phyloP scores from a whole-genome alignment of 192 early-diverging fungal genomes.

The Backusella parvicylindrica region DNA sequence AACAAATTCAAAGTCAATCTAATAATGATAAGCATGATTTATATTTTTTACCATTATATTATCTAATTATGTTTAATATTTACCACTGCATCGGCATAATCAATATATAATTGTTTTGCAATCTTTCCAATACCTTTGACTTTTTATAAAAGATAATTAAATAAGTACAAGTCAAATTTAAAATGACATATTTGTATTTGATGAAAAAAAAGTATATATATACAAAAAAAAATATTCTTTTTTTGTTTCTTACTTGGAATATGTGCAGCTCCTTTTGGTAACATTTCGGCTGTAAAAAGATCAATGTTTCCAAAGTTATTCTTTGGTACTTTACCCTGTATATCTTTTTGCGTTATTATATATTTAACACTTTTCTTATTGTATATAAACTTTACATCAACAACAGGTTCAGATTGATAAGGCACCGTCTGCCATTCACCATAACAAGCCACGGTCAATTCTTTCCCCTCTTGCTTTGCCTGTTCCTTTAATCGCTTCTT shows the following conservation, averaged over 20 bases:
- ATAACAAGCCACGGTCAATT: constrained; percentile 52
- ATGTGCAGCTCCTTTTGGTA: constrained; percentile 77
- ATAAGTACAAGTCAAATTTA: background rate
- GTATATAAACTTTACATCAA: constrained; percentile 44
- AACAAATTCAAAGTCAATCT: constrained; percentile 74
- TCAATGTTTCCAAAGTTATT: constrained; percentile 85
- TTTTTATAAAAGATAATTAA: background rate
- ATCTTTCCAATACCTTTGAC: constrained; percentile 57
- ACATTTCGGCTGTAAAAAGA: constrained; percentile 79
- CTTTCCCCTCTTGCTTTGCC: constrained; percentile 25
- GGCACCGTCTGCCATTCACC: constrained; percentile 88
- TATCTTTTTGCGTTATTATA: background rate
- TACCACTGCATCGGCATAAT: constrained; percentile 82
- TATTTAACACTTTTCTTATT: background rate
- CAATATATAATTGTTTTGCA: constrained; percentile 73
- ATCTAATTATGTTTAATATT: constrained; percentile 18
- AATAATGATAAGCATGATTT: background rate
- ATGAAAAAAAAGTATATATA: too few species aligned
- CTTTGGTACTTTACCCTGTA: constrained; percentile 74
- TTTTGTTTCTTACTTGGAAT: constrained; percentile 48
- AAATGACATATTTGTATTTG: background rate
- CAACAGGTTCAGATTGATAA: constrained; percentile 58
- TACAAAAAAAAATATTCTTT: background rate
- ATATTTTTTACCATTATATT: background rate
- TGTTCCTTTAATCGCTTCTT: constrained; percentile 38